Evolutionary conservation across 1,139 yeast species (phyloP), one percentile per base, ranked within the genome.

Genomic region (Suhomyces choctaworum): DNA sequence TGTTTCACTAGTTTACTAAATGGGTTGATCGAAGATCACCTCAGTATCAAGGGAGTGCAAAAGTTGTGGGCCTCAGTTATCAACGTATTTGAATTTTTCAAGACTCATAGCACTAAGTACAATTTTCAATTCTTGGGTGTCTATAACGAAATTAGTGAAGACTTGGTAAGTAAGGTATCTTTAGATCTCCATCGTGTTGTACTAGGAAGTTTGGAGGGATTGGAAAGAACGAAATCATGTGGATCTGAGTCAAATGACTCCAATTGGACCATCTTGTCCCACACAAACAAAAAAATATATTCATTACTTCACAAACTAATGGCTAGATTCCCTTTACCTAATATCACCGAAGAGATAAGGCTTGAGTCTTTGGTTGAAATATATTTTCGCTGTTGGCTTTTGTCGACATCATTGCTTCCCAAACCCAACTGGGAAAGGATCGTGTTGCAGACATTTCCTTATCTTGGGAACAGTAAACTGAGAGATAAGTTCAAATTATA

Each of bases 391-490:
- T 40, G 60, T 1, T 70, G 75, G 74, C 47, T 63, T 4, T 36
- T 41, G 14, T 37, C 52, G 13, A 43, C 54, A 4, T 42, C 45
- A n/a, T 14, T 53, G 6, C 34, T 52, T 3, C 44, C 46, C 2
- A 41, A 51, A 19, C 49, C 50, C 3, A 65, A 61, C 39, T 70
- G 76, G 75, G 66, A 64, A 34, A 54, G 52, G 28, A 43, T 70
- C 19, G 51, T 66, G 14, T 53, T 66, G 21, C 76, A 69, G 39
- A 60, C 58, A 20, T 69, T 54, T 39, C 70, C 73, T 1, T 71
- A 66, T 37, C 48, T 66, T 29, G 76, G 76, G 4, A 67, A 67
- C 41, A 40, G 55, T 0, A 50, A 52, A 16, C 70, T 65, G 68
- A 50, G 76, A 44, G 62, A 60, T 5, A 52, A 57, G 34, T 70